These are phyloP conservation scores for Incumbomyces delicatus DNA, from an alignment of 2,329 filamentous ascomycete genomes.

Conservation along the genomic window DNA sequence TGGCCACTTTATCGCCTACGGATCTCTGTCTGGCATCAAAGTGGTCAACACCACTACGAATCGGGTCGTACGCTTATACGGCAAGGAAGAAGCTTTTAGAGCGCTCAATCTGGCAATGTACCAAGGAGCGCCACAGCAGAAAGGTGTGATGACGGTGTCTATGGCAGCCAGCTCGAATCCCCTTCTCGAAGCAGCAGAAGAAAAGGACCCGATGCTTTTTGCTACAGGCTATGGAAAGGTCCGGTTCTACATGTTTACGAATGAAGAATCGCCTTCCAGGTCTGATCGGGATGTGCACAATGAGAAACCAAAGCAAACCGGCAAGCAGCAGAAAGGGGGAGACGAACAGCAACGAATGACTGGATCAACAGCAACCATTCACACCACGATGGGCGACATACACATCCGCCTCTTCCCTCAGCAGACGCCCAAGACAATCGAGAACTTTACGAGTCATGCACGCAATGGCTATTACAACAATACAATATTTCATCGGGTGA, in stretches of 20 bases:
- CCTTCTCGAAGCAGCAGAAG: constrained; percentile 81
- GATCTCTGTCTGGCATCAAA: constrained; percentile 84
- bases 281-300: constrained; percentile 86
- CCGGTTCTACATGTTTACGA: constrained; percentile 97
- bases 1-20: constrained; percentile 88
- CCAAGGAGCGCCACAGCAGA: constrained; percentile 91
- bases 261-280: constrained; percentile 73
- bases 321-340: constrained; percentile 38
- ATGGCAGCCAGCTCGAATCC: constrained; percentile 97
- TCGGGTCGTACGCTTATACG: constrained; percentile 80
- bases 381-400: constrained; percentile 91
- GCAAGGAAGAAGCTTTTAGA: constrained; percentile 78
- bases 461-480: constrained; percentile 92
- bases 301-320: constrained; percentile 72
- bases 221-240: constrained; percentile 76
- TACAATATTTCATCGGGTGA: constrained; percentile 94
- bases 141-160: constrained; percentile 82
- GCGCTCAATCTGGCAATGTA: constrained; percentile 77
- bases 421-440: constrained; percentile 84
- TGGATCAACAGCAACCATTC: constrained; percentile 71
- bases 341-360: constrained; percentile 55
- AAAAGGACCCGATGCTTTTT: constrained; percentile 79
- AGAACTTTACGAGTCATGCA: constrained; percentile 92
- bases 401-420: constrained; percentile 87
- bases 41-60: constrained; percentile 95